Evolutionary conservation across 768 basidiomycete genomes (phyloP).

Genomic region (Hebeloma cylindrosporum): DNA sequence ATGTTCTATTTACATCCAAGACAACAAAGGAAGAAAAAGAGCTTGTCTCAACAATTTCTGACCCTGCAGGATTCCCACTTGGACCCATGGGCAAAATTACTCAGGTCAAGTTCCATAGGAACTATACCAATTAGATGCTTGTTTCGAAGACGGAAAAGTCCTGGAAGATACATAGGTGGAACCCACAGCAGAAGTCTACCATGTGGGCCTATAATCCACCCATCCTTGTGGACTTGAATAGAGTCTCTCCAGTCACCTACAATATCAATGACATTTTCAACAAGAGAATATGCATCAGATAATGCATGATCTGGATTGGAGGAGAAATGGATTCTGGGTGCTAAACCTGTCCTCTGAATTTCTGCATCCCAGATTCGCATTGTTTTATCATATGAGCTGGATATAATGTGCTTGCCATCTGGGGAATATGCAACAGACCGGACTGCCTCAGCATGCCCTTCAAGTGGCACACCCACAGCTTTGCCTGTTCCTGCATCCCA

Average conservation of each 20-base stretch:
- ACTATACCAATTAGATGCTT: neutral
- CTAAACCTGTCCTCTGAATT: too few species aligned
- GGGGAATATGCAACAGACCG: slow-evolving; percentile 14
- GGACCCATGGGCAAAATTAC: neutral
- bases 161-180: neutral
- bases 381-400: slow-evolving; percentile 1
- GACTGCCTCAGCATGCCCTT: slow-evolving; percentile 16
- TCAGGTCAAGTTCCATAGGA: neutral
- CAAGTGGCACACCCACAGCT: slow-evolving; percentile 3
- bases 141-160: neutral
- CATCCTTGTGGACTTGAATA: neutral
- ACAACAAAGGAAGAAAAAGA: too few species aligned
- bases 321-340: neutral
- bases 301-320: neutral
- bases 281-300: neutral
- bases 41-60: too few species aligned
- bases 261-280: neutral
- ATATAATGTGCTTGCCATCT: slow-evolving; percentile 12
- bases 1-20: too few species aligned
- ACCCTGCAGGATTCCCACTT: neutral
- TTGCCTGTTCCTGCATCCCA: slow-evolving; percentile 19
- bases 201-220: slow-evolving; percentile 1
- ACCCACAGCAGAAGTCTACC: neutral
- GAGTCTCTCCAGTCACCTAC: neutral
- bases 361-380: slow-evolving; percentile 3